Evolutionary conservation across 768 basidiomycete genomes (phyloP).

Genomic region (Naganishia antarctica): DNA sequence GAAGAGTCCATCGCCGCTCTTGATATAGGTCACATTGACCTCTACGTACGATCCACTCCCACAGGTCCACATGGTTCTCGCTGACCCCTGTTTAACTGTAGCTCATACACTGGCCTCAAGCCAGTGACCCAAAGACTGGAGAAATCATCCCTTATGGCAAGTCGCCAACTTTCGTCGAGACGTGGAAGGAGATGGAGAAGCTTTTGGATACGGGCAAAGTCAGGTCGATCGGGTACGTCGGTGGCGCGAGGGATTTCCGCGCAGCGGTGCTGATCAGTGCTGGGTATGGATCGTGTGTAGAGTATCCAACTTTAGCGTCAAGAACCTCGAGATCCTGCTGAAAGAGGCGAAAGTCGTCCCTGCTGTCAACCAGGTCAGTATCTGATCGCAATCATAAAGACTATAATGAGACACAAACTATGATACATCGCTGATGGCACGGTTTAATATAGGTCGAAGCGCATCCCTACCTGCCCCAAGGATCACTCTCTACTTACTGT

Average conservation of each 20-base stretch:
- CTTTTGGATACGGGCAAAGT: conserved; percentile 44
- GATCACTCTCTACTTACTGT: conserved; percentile 55
- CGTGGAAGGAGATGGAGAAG: conserved; percentile 50
- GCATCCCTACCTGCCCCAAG: conserved; percentile 57
- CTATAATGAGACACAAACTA: no score
- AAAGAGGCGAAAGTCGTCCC: conserved; percentile 53
- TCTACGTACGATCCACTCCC: conserved; percentile 33
- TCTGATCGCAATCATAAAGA: no score
- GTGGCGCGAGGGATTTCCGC: background rate
- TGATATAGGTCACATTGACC: conserved; percentile 55
- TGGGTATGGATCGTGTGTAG: conserved; percentile 41
- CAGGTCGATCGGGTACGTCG: conserved; percentile 28
- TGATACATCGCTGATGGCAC: no score
- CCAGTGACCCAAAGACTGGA: conserved; percentile 27
- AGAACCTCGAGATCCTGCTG: conserved; percentile 49
- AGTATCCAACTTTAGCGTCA: conserved; percentile 61
- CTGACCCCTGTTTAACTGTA: conserved; percentile 15
- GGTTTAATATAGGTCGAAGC: conserved; percentile 51
- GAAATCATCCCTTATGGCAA: conserved; percentile 35
- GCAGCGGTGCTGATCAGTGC: background rate
- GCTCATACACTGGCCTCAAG: conserved; percentile 52
- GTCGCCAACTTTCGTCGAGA: conserved; percentile 49
- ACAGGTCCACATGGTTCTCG: background rate
- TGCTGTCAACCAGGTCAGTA: conserved; percentile 53
- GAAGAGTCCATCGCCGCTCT: conserved; percentile 52